Evolutionary conservation across 2,329 filamentous ascomycete species (phyloP).

Genomic region (Conoideocrella luteorostrata): DNA sequence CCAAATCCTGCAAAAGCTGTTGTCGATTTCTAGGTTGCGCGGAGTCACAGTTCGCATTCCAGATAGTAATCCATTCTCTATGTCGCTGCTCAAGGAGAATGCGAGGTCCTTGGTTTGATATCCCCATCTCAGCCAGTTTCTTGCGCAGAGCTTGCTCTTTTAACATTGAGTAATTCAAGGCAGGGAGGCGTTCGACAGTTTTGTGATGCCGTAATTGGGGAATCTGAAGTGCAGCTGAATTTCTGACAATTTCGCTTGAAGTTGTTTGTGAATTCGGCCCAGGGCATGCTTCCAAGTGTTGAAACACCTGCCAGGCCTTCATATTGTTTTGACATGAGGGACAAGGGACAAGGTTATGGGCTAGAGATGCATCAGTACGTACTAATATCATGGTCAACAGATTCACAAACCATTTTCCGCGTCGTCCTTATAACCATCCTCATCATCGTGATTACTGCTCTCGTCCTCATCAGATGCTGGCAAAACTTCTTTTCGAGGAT

Average conservation of each 20-base stretch:
- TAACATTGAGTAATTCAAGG: conserved; percentile 80
- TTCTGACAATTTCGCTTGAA: neutral
- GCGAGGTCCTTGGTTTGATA: conserved; percentile 63
- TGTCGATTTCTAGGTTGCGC: conserved; percentile 60
- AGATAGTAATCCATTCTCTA: conserved; percentile 89
- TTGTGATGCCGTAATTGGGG: conserved; percentile 18
- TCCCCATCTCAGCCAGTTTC: conserved; percentile 74
- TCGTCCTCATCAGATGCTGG: conserved; percentile 12
- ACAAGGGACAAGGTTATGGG: conserved; percentile 74
- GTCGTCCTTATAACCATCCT: conserved; percentile 23
- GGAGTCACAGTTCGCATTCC: conserved; percentile 96
- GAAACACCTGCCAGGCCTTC: conserved; percentile 70
- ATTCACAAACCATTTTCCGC: conserved; percentile 20
- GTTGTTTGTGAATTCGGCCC: conserved; percentile 26
- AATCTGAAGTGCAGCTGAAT: conserved; percentile 19
- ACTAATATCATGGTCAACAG: neutral
- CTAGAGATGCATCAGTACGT: conserved; percentile 19
- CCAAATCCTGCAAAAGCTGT: conserved; percentile 72
- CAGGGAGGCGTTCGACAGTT: conserved; percentile 59
- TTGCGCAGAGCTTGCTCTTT: conserved; percentile 72
- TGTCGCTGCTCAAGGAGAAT: conserved; percentile 71
- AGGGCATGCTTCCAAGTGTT: conserved; percentile 67
- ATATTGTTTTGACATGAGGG: conserved; percentile 76
- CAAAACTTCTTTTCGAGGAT: neutral
- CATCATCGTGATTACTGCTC: conserved; percentile 17